A percentile compares a stretch with the other conserved stretches of the same genome.
Evolutionary conservation across 2,329 filamentous ascomycete species (phyloP).

Genomic region (Ceratocystis variospora): DNA sequence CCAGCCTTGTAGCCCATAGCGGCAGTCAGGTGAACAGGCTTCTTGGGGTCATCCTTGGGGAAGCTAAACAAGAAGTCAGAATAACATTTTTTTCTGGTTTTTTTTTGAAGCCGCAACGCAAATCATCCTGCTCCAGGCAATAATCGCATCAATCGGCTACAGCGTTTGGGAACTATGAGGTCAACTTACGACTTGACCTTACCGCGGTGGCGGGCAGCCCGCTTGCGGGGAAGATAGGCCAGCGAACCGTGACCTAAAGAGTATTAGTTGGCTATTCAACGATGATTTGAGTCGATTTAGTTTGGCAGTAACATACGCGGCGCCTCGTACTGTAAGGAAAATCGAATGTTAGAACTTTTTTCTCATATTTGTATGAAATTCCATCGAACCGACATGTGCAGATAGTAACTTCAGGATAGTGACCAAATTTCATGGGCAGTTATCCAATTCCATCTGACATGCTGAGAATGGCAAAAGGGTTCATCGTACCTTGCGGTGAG

Average conservation of each 20-base stretch:
- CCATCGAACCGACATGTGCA: neutral
- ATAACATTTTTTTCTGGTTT: neutral
- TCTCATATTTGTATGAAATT: neutral
- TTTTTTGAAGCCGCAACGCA: no score
- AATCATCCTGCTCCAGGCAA: no score
- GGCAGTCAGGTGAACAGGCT: conserved; percentile 96
- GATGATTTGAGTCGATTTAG: neutral
- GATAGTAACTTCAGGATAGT: neutral
- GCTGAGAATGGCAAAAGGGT: neutral
- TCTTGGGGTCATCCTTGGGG: conserved; percentile 99
- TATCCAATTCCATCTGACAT: neutral
- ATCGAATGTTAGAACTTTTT: conserved; percentile 12
- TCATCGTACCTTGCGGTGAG: conserved; percentile 21
- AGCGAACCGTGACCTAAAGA: conserved; percentile 61
- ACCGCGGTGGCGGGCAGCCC: conserved; percentile 83
- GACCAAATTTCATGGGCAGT: neutral
- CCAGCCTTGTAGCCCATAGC: conserved; percentile 99
- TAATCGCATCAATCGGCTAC: no score
- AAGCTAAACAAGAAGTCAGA: conserved; percentile 45
- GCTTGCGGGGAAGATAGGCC: conserved; percentile 79
- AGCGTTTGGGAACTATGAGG: neutral
- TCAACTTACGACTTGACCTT: conserved; percentile 90
- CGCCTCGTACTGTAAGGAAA: conserved; percentile 48
- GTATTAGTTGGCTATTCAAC: conserved; percentile 10
- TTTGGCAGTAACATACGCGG: conserved; percentile 43